These are phyloP conservation scores for Corymbia citriodora DNA, from an alignment of 441 rosid genomes.

Conservation along the genomic window DNA sequence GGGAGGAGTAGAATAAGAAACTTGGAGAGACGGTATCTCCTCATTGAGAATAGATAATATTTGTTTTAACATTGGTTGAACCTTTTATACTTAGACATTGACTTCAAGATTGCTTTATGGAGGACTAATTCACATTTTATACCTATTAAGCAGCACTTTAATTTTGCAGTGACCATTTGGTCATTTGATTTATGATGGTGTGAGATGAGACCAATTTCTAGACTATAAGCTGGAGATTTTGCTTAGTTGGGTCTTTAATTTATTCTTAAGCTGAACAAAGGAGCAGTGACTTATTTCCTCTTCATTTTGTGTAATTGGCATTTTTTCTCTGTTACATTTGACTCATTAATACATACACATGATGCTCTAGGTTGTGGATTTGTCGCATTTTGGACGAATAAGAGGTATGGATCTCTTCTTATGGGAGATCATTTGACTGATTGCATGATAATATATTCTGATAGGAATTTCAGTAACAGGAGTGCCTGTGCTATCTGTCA, in stretches of 20 bases:
- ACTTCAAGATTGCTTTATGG: neutral
- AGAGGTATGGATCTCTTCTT: conserved; percentile 42
- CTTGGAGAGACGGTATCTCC: neutral
- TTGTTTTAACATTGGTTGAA: neutral
- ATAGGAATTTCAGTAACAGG: neutral
- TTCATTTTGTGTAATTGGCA: neutral
- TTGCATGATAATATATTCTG: neutral
- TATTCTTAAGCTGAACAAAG: neutral
- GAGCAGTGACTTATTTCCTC: neutral
- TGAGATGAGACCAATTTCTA: neutral
- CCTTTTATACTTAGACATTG: neutral
- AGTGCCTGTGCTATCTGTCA: neutral
- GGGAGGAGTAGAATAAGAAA: neutral
- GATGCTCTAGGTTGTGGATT: conserved; percentile 53
- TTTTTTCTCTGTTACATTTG: neutral
- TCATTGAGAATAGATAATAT: neutral
- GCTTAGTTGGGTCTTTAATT: neutral
- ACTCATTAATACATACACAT: neutral
- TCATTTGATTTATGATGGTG: neutral
- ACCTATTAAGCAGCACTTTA: neutral
- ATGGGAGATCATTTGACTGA: neutral
- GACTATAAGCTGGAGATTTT: neutral
- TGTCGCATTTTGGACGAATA: conserved; percentile 80
- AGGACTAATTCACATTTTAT: neutral
- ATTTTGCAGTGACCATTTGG: neutral